Evolutionary conservation across 2,329 filamentous ascomycete genomes (phyloP).

Genomic region (Fusarium dlaminii): DNA sequence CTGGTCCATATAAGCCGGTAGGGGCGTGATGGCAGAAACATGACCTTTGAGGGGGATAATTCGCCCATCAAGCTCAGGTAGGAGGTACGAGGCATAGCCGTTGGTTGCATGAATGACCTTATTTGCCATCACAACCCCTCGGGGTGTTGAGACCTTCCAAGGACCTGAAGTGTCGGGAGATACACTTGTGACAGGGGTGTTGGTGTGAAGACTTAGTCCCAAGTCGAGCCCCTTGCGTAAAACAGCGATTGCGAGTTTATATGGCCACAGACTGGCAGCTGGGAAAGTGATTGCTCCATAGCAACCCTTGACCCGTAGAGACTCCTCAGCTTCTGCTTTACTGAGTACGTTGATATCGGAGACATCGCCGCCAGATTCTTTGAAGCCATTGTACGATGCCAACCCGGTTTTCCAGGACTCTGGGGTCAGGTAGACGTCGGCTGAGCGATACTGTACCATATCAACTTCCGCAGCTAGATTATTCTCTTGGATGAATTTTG

Average conservation of each 20-base stretch:
- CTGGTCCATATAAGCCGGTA: background rate
- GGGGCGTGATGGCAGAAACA: background rate
- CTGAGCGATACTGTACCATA: background rate
- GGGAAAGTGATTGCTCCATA: background rate
- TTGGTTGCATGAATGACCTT: background rate
- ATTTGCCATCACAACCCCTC: background rate
- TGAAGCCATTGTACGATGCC: background rate
- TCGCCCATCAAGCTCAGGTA: background rate
- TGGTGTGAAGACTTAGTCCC: background rate
- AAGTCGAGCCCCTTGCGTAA: background rate
- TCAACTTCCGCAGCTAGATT: background rate
- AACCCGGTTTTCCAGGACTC: background rate
- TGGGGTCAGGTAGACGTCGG: background rate
- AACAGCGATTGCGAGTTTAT: background rate
- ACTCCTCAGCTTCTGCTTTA: background rate
- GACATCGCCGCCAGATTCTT: background rate
- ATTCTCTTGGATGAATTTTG: background rate
- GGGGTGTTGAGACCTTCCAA: background rate
- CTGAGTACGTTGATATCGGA: background rate
- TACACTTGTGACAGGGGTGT: background rate
- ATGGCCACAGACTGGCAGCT: background rate
- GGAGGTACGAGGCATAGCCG: background rate
- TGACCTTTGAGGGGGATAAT: background rate
- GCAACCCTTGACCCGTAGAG: background rate
- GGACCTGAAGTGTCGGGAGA: background rate